These are phyloP conservation scores for Fusarium multiceps DNA, from an alignment of 2,329 filamentous ascomycete genomes.

Conservation along the genomic window DNA sequence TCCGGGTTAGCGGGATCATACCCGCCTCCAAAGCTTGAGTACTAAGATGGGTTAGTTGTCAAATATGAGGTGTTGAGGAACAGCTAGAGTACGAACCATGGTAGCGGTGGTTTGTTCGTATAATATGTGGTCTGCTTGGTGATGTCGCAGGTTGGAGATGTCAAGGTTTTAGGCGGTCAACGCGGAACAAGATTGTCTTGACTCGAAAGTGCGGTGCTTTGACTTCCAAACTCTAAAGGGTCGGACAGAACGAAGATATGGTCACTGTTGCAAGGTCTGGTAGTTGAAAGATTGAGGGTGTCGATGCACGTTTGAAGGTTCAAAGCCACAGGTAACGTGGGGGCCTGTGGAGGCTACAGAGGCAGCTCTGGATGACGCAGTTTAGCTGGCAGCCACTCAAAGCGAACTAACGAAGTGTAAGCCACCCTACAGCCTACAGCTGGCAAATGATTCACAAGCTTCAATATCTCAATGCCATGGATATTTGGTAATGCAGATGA, in stretches of 20 bases:
- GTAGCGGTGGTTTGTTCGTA: conserved; percentile 12
- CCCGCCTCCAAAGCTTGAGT: conserved; percentile 56
- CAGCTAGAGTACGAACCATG: conserved; percentile 35
- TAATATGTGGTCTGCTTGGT: not conserved
- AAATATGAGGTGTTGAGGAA: not conserved
- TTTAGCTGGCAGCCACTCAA: conserved; percentile 37
- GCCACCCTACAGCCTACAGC: not conserved
- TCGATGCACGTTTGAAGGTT: conserved; percentile 25
- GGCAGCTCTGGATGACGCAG: conserved; percentile 53
- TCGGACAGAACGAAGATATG: not conserved
- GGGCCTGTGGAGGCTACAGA: conserved; percentile 40
- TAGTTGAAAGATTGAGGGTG: conserved; percentile 25
- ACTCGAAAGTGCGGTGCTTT: not conserved
- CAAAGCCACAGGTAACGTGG: conserved; percentile 34
- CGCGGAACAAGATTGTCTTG: not conserved
- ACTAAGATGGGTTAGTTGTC: conserved; percentile 12
- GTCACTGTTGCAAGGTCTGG: conserved; percentile 7
- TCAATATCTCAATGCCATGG: not conserved
- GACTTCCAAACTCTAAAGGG: not conserved
- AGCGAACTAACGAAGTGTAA: not conserved
- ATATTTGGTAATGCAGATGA: not conserved
- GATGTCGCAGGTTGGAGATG: conserved; percentile 16
- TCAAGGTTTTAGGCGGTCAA: conserved; percentile 35
- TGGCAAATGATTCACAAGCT: not conserved
- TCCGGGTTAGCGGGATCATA: conserved; percentile 62